Base-by-base conservation (phyloP, 2,329 filamentous ascomycete genomes). In the Dichotomopilus funicola region DNA sequence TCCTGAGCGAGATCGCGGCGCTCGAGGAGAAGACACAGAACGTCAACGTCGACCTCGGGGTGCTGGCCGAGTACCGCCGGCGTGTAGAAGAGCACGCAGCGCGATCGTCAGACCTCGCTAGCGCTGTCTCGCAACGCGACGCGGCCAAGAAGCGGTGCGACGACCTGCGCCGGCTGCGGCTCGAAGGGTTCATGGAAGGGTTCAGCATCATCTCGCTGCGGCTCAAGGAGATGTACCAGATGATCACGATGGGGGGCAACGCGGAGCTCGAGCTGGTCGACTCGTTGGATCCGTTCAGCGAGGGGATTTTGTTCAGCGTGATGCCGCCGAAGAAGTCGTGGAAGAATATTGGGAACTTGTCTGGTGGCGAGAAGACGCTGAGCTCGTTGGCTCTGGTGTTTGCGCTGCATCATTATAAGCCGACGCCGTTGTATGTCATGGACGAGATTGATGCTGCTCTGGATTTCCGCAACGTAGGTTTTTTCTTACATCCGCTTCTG, bases 271-370 rank as follows among this genome's bases (percentile, higher is more conserved):
- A 99, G 71, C 84, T 99, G 31, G 94, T 99, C 42, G 94, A 99
- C 75, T 92, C 87, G 13, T 77, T 99, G 2, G 95, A 99, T 70
- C 94, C 94, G 0, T 99, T 99, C 77, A 91, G 88, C 6, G 94
- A 99, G 72, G 94, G 94, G 33, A 97, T 99, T 60, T 71, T 96
- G 48, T 99, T 99, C 77, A 92, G 87, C 54, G 95, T 99, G 62
- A 99, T 99, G 94, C 95, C 94, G 50, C 94, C 94, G 10, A 99
- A 99, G 82, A 99, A 99, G 81, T 94, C 88, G 67, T 99, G 95
- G 95, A 99, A 96, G 81, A 99, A 97, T 70, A 99, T 99, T 68
- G 87, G 88, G 68, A 97, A 99, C 70, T 70, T 99, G 64, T 92
- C 87, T 36, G 94, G 94, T 77, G 94, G 94, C 61, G 94, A 99